Evolutionary conservation across 2,329 filamentous ascomycete genomes (phyloP), one percentile per base, ranked within the genome.

Genomic region (Ceratocystis harringtonii): DNA sequence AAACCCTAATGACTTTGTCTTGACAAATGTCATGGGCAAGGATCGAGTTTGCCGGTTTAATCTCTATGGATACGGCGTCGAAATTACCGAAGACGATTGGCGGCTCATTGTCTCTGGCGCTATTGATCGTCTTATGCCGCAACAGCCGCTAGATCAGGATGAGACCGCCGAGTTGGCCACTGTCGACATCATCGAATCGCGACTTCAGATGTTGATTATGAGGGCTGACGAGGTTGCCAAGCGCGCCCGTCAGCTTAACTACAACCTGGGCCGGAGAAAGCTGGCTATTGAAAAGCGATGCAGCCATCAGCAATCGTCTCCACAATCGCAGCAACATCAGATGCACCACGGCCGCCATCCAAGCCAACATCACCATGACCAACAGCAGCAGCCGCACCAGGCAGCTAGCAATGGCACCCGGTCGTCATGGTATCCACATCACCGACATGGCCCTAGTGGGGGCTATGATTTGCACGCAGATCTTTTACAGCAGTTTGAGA

Each of bases 61-160:
- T 71, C 85, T 90, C 69, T 91, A 91, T 72, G 88, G 91, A 68
- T 82, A 86, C 69, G 83, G 88, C 61, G 87, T 95, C 7, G 89
- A 95, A 76, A 92, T 96, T 68, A 85, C 84, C 19, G 90, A 95
- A 73, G 90, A 95, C 73, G 90, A 96, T 72, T 95, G 87, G 79
- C 82, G 91, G 52, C 78, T 95, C 69, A 92, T 95, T 69, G 84
- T 85, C 65, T 92, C 88, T 48, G 90, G 90, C 32, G 88, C 89
- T 69, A 83, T 92, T 10, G 89, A 95, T 74, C 86, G 90, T 72
- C 79, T 81, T 66, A 90, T 91, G 19, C 87, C 90, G 1, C 86
- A 87, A 15, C 85, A 92, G 69, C 89, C 90, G 0, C 86, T 94
- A 61, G 84, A 88, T 67, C 90, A 95, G 72, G 90, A 95, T 72